Conservation (phyloP, 2,329 filamentous ascomycete genomes). For the Penicillium sp. region DNA sequence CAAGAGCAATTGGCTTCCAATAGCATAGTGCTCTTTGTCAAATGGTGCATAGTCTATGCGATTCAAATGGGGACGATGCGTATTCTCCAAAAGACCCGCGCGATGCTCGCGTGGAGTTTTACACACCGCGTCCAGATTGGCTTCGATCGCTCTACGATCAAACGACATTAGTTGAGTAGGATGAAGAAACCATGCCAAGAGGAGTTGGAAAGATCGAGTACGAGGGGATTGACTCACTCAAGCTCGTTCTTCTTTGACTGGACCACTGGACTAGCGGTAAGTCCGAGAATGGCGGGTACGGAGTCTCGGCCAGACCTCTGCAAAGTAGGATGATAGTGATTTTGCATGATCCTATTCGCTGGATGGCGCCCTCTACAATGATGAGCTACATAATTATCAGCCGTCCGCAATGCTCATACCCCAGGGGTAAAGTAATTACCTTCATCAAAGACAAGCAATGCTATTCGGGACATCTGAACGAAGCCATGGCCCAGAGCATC, state of each 20-base stretch:
- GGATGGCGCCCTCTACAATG: conserved; percentile 67
- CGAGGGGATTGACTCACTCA: conserved; percentile 36
- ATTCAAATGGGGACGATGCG: conserved; percentile 61
- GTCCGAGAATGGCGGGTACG: conserved; percentile 70
- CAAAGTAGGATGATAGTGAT: conserved; percentile 63
- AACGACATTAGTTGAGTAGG: not conserved
- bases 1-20: conserved; percentile 36
- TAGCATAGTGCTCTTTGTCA: not conserved
- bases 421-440: conserved; percentile 48
- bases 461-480: conserved; percentile 62
- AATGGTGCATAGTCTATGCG: conserved; percentile 23
- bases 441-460: conserved; percentile 81
- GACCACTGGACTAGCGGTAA: conserved; percentile 78
- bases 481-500: conserved; percentile 77
- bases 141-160: conserved; percentile 53
- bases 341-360: conserved; percentile 69
- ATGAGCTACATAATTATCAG: conserved; percentile 56
- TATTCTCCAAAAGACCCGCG: conserved; percentile 67
- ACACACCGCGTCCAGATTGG: conserved; percentile 68
- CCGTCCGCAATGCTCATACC: not conserved
- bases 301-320: conserved; percentile 28
- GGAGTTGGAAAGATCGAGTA: not conserved
- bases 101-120: conserved; percentile 69
- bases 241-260: conserved; percentile 59
- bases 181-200: not conserved